Evolutionary conservation across 331 rosid genomes (phyloP).

Genomic region (Rosa hybrid): DNA sequence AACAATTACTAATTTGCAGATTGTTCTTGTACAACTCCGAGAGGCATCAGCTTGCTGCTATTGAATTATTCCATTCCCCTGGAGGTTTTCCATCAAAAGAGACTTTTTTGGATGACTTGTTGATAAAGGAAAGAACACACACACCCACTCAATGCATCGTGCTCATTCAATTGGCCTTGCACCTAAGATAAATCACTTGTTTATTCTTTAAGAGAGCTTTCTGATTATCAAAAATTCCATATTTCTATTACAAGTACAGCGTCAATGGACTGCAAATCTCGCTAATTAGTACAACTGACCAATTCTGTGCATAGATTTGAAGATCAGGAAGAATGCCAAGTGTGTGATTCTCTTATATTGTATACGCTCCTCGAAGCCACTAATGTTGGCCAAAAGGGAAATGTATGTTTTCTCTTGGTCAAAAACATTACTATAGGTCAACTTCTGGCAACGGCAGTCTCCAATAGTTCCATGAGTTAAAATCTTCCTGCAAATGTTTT

Average conservation of each 20-base stretch:
- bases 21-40: too few species aligned
- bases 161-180: background rate
- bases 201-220: slow-evolving; percentile 6
- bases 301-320: slow-evolving; percentile 18
- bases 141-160: background rate
- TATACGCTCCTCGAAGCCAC: slow-evolving; percentile 15
- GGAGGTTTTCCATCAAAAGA: background rate
- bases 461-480: slow-evolving; percentile 92
- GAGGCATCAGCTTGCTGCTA: too few species aligned
- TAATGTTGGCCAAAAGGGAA: slow-evolving; percentile 24
- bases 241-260: slow-evolving; percentile 14
- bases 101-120: background rate
- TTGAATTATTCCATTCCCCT: too few species aligned
- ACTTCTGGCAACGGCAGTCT: slow-evolving; percentile 67
- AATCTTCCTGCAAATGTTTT: slow-evolving; percentile 71
- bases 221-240: slow-evolving; percentile 2
- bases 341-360: slow-evolving; percentile 3
- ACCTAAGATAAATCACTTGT: background rate
- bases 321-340: slow-evolving; percentile 23
- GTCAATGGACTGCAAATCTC: slow-evolving; percentile 13
- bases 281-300: slow-evolving; percentile 10
- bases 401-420: slow-evolving; percentile 6
- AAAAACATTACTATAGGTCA: slow-evolving; percentile 24
- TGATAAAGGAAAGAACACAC: background rate
- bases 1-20: too few species aligned